phyloP scores from a whole-genome alignment of 2,329 filamentous ascomycete species.

The Byssoonygena ceratinophila region DNA sequence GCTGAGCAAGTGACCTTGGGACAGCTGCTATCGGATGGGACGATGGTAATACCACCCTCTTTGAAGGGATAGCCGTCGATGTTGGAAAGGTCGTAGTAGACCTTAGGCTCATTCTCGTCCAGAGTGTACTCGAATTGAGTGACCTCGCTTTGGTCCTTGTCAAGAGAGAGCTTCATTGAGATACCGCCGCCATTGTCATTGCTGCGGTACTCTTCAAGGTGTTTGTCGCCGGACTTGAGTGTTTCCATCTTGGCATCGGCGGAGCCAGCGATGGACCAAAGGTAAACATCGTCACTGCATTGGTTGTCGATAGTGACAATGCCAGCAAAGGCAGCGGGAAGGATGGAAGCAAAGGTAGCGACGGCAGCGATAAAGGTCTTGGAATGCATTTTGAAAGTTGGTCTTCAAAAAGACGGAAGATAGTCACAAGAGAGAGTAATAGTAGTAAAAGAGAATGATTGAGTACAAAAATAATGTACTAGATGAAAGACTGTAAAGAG shows the following conservation, averaged over 20 bases:
- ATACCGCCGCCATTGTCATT: slow-evolving; percentile 34
- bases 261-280: slow-evolving; percentile 32
- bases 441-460: background rate
- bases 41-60: slow-evolving; percentile 28
- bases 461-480: slow-evolving; percentile 8
- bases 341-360: slow-evolving; percentile 25
- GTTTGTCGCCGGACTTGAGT: slow-evolving; percentile 28
- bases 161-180: slow-evolving; percentile 34
- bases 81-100: slow-evolving; percentile 35
- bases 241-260: slow-evolving; percentile 28
- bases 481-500: slow-evolving; percentile 11
- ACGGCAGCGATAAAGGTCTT: slow-evolving; percentile 28
- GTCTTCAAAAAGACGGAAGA: background rate
- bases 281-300: slow-evolving; percentile 29
- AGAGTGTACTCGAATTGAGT: slow-evolving; percentile 37
- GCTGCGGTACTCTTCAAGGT: slow-evolving; percentile 27
- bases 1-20: slow-evolving; percentile 28
- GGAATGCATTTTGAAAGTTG: slow-evolving; percentile 25
- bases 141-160: slow-evolving; percentile 25
- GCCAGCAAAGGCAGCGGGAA: slow-evolving; percentile 22
- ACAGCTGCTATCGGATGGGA: slow-evolving; percentile 25
- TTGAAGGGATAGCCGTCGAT: slow-evolving; percentile 30
- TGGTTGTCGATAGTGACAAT: slow-evolving; percentile 32
- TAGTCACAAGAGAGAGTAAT: background rate
- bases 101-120: slow-evolving; percentile 18